Evolutionary conservation across 208 protist genomes (phyloP).

Genomic region (Crithidia bombi): DNA sequence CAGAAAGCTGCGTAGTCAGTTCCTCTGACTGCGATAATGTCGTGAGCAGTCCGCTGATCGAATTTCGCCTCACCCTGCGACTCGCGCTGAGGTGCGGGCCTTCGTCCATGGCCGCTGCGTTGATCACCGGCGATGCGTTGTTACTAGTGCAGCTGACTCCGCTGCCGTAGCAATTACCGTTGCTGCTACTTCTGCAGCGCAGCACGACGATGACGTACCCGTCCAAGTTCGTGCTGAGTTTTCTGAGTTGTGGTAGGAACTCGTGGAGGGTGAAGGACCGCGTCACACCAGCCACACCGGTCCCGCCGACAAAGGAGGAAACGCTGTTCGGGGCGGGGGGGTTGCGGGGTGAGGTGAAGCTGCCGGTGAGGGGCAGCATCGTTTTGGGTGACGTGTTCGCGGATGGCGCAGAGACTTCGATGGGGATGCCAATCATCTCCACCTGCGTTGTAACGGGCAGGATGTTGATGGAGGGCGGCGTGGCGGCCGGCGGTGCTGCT

Average conservation of each 20-base stretch:
- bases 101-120: background rate
- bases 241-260: constrained; percentile 30
- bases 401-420: constrained; percentile 4
- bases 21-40: background rate
- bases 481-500: background rate
- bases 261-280: constrained; percentile 21
- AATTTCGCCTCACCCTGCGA: background rate
- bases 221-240: constrained; percentile 35
- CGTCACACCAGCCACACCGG: background rate
- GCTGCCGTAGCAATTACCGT: background rate
- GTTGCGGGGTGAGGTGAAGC: background rate
- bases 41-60: background rate
- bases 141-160: too few relatives aligned
- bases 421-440: constrained; percentile 29
- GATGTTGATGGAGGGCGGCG: constrained; percentile 5
- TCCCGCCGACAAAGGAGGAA: too few relatives aligned
- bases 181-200: constrained; percentile 8
- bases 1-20: background rate
- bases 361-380: background rate
- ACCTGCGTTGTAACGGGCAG: constrained; percentile 29
- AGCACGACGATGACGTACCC: constrained; percentile 36
- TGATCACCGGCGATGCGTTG: background rate
- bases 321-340: background rate
- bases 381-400: background rate
- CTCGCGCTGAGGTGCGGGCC: background rate